Evolutionary conservation across 2,329 filamentous ascomycete genomes (phyloP), one percentile per base, ranked within the genome.

Genomic region (Alternaria dauci): DNA sequence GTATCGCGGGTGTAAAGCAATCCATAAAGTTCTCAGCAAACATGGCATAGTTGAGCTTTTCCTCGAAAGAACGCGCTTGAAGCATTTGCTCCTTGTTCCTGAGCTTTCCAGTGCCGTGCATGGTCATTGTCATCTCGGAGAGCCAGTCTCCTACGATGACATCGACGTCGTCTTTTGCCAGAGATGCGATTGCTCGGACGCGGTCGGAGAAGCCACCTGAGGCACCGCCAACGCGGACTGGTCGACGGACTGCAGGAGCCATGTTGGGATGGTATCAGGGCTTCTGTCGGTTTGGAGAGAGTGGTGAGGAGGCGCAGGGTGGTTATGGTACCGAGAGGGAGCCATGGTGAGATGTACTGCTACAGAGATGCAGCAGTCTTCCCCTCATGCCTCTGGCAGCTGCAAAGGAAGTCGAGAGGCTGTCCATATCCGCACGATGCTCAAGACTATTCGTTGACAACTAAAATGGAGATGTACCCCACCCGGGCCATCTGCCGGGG

Each of bases 1-100:
- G 73, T 58, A 74, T 74, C 57, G 79, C 79, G 23, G 79, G 79
- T 9, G 76, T 75, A 11, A 81, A 79, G 28, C 82, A 80, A 67
- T 85, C 81, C 39, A 86, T 76, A 61, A 86, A 85, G 8, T 83
- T 82, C 38, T 68, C 68, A 12, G 69, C 71, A 46, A 71, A 72
- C 70, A 71, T 71, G 55, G 70, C 71, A 38, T 66, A 66, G 48
- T 73, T 62, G 55, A 72, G 57, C 58, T 70, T 72, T 44, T 72
- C 68, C 16, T 69, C 83, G 79, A 83, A 62, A 79, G 77, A 59
- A 74, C 81, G 55, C 70, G 77, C 60, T 77, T 78, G 51, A 70
- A 81, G 8, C 81, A 70, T 81, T 66, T 41, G 77, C 71, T 46
- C 81, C 72, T 59, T 74, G 65, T 71, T 79, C 69, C 58, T 65